Base-by-base conservation (phyloP, 768 basidiomycete species). In the Pleurotus ostreatus region DNA sequence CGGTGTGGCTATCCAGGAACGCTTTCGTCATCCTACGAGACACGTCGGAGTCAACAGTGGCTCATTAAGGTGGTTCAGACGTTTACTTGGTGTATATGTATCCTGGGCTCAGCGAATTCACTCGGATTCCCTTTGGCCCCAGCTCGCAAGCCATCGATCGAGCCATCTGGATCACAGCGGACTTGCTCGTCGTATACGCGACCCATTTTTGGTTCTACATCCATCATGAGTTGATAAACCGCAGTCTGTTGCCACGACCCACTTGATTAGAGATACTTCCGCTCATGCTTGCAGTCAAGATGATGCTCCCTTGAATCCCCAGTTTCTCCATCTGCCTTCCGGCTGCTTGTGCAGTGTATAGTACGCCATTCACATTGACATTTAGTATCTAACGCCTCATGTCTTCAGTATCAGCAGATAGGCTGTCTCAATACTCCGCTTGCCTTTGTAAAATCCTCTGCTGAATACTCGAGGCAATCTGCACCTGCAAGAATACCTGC, bases 121-220 rank as follows among this genome's bases (percentile, higher is more conserved):
- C 87, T 2, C 88, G 76, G 48, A 91, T 89, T 2, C 73, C 69
- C 61, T 83, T 73, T n/a, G 68, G 69, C 2, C 86, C 88, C 1
- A 90, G 78, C 62, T 91, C 89, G 65, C 85, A 87, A 2, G 87
- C 88, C 80, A 91, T 80, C 61, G 84, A 86, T 38, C 89, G 82
- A 2, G 74, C 81, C 84, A 89, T 87, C 70, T 91, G 89, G 34
- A 89, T 59, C n/a, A 91, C 84, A n/a, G 85, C 89, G 1, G 84
- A 76, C 70, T 90, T 91, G 68, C 81, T 83, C 18, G 81, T 79
- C 66, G 88, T 89, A 69, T 90, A 90, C 2, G 85, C 82, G 38
- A 83, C 77, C 85, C 84, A 89, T 15, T 80, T 76, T 59, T 86
- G 84, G 60, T 78, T 78, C 85, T 86, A 60, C 1, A 15, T 46